Evolutionary conservation across 148 eudicot species (phyloP), one percentile per base, ranked within the genome.

Genomic region (Vaccinium darrowii): DNA sequence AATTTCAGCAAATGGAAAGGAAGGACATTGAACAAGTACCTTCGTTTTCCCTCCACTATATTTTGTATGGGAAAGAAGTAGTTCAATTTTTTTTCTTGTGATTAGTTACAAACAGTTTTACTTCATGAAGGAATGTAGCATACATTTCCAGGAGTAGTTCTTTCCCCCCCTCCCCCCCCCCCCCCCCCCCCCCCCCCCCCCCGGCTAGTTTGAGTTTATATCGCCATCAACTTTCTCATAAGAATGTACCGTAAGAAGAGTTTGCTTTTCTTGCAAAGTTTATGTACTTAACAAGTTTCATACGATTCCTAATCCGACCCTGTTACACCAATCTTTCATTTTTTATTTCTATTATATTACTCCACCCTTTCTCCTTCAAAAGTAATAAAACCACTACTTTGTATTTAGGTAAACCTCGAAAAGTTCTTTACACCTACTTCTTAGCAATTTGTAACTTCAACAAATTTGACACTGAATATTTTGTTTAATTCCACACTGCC

Each of bases 131-230:
- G 80, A 51, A 51, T 77, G 58, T 23, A 77, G 80, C 15, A 4
- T 27, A 76, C 18, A 76, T 8, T 49, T 50, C 25, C 15, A 50
- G 15, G 14, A 74, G 52, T 74, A 74, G 12, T 47, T 49, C 47
- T 30, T 76, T 49, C n/a, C n/a, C n/a, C n/a, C n/a, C n/a, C n/a
- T n/a, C n/a, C n/a, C n/a, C n/a, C n/a, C n/a, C n/a, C n/a, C n/a
- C n/a, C n/a, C n/a, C n/a, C n/a, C n/a, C n/a, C n/a, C n/a, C 1
- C 1, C 1, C 1, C 1, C 1, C 36, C 1, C 36, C 47, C 47
- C 47, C 47, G 15, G 78, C 16, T 47, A 6, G 79, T 47, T 76
- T 47, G 3, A 4, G 11, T 76, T 76, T 76, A 47, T 73, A 73
- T 73, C 14, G 16, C 23, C 52, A 18, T 60, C 11, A 60, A 60